These are phyloP conservation scores for Trametes cinnabarina DNA, from an alignment of 768 basidiomycete genomes.

Conservation along the genomic window DNA sequence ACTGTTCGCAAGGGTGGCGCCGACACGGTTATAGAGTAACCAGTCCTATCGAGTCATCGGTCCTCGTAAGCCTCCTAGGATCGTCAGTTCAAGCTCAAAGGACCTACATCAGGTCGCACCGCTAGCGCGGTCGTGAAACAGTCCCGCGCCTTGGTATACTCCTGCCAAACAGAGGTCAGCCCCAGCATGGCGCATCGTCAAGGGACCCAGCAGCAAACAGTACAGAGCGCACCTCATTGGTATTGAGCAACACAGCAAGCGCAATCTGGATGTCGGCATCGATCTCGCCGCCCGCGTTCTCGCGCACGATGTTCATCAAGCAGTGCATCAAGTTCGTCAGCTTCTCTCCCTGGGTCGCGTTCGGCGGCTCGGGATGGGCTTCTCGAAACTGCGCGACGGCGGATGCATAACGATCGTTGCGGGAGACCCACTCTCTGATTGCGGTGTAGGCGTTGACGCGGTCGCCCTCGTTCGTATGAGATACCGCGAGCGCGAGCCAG, in stretches of 20 bases:
- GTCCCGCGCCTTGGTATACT: slow-evolving; percentile 88
- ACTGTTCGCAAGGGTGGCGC: slow-evolving; percentile 92
- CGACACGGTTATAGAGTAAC: slow-evolving; percentile 89
- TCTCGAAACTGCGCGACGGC: slow-evolving; percentile 42
- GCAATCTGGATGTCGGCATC: slow-evolving; percentile 97
- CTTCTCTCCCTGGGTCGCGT: slow-evolving; percentile 35
- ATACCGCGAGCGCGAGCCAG: slow-evolving; percentile 90
- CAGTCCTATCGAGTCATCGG: slow-evolving; percentile 60
- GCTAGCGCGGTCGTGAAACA: slow-evolving; percentile 90
- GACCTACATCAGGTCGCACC: slow-evolving; percentile 75
- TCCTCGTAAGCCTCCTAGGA: background rate
- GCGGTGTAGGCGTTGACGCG: slow-evolving; percentile 71
- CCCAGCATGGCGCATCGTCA: background rate
- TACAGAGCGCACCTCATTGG: slow-evolving; percentile 64
- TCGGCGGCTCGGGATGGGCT: slow-evolving; percentile 31
- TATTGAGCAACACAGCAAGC: slow-evolving; percentile 88
- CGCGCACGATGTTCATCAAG: slow-evolving; percentile 77
- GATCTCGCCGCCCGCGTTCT: slow-evolving; percentile 53
- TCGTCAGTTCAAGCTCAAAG: background rate
- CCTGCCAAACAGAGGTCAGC: slow-evolving; percentile 43
- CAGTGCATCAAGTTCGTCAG: slow-evolving; percentile 64
- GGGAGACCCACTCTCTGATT: slow-evolving; percentile 79
- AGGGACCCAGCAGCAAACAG: background rate
- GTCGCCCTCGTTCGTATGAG: slow-evolving; percentile 86
- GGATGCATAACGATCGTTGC: slow-evolving; percentile 54